These are phyloP conservation scores for Ogataea degrootiae DNA, from an alignment of 805 yeast species.

Conservation along the genomic window DNA sequence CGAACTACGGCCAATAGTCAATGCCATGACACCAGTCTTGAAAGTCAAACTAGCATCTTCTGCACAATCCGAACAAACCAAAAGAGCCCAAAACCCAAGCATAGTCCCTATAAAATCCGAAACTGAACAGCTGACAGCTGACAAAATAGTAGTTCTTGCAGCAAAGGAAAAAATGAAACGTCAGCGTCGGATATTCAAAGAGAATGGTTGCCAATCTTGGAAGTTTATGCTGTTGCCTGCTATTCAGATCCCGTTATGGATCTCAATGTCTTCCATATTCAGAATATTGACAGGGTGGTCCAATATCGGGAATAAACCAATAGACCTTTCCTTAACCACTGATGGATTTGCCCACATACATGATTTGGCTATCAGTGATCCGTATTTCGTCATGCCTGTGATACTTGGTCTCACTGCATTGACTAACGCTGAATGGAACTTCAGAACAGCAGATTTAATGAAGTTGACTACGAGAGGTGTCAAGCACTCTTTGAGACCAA, in stretches of 20 bases:
- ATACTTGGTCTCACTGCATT: constrained; percentile 66
- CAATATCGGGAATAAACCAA: constrained; percentile 34
- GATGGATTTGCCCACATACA: constrained; percentile 61
- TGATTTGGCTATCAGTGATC: constrained; percentile 59
- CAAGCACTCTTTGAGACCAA: constrained; percentile 44
- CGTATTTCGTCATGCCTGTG: constrained; percentile 61
- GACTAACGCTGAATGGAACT: constrained; percentile 79
- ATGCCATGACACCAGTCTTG: constrained; percentile 72
- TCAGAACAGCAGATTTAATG: constrained; percentile 54
- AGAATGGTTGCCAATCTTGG: constrained; percentile 71
- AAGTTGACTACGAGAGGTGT: constrained; percentile 36
- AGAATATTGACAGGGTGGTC: constrained; percentile 73
- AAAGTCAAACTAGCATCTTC: constrained; percentile 49
- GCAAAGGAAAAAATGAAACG: constrained; percentile 74
- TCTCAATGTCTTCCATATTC: constrained; percentile 68
- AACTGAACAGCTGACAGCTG: constrained; percentile 52
- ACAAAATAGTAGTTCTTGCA: constrained; percentile 70
- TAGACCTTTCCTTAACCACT: constrained; percentile 44
- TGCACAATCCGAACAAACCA: constrained; percentile 33
- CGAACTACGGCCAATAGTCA: constrained; percentile 61
- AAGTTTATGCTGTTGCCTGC: constrained; percentile 71
- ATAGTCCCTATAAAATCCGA: constrained; percentile 26
- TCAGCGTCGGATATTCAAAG: constrained; percentile 65
- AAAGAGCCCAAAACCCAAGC: constrained; percentile 19
- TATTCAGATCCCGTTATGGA: constrained; percentile 85